Percentiles rank a stretch among this genome's conserved stretches.
phyloP scores from a whole-genome alignment of 192 early-diverging fungal species.

The Podila clonocystis region DNA sequence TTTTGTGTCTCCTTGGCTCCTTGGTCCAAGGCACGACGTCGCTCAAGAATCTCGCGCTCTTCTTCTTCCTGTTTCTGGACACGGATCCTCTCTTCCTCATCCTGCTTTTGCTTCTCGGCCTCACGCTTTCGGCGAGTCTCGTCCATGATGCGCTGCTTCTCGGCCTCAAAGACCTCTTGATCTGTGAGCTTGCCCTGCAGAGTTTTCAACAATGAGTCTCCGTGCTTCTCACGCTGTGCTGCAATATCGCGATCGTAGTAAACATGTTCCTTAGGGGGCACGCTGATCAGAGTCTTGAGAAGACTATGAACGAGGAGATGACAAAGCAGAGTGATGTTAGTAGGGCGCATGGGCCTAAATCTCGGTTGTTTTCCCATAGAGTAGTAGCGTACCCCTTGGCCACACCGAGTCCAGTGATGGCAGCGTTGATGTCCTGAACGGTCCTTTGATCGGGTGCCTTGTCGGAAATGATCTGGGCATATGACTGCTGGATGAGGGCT shows the following conservation, averaged over 20 bases:
- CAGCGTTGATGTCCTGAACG: conserved; percentile 63
- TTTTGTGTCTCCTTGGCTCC: conserved; percentile 40
- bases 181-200: conserved; percentile 65
- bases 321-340: conserved; percentile 4
- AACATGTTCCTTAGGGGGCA: conserved; percentile 54
- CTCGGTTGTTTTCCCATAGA: no score
- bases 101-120: conserved; percentile 53
- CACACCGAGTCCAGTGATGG: conserved; percentile 67
- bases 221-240: conserved; percentile 67
- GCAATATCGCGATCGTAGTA: conserved; percentile 72
- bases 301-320: neutral
- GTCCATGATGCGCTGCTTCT: conserved; percentile 58
- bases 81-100: conserved; percentile 44
- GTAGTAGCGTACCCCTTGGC: conserved; percentile 31
- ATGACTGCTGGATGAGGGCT: conserved; percentile 86
- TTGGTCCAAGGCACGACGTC: conserved; percentile 46
- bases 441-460: conserved; percentile 70
- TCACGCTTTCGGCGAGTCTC: conserved; percentile 65
- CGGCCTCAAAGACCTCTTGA: conserved; percentile 68
- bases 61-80: conserved; percentile 49
- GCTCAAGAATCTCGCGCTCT: conserved; percentile 55
- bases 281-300: conserved; percentile 55
- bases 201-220: conserved; percentile 66
- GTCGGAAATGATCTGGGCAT: conserved; percentile 82
- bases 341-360: neutral